Evolutionary conservation across 2,329 filamentous ascomycete species (phyloP).

Genomic region (Scedosporium boydii): DNA sequence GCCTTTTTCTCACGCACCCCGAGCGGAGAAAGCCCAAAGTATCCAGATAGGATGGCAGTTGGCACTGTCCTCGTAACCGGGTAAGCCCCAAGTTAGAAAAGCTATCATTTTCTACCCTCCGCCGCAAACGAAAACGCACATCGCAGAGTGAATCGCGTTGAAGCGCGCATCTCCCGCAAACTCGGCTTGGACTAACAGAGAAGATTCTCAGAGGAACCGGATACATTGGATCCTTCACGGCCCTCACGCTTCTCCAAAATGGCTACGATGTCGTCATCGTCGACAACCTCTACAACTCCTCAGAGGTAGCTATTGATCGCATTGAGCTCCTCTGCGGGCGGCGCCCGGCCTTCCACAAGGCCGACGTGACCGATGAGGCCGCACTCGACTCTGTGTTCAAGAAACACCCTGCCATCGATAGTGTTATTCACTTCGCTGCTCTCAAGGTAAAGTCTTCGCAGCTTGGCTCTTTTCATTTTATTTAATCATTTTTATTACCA

Average conservation of each 20-base stretch:
- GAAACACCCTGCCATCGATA: conserved; percentile 88
- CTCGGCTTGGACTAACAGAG: conserved; percentile 14
- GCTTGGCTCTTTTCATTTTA: not conserved
- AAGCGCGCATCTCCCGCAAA: not conserved
- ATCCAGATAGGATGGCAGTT: conserved; percentile 52
- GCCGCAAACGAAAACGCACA: conserved; percentile 5
- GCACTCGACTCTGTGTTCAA: conserved; percentile 79
- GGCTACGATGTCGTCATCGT: conserved; percentile 95
- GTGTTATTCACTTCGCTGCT: conserved; percentile 96
- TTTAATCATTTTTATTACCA: conserved; percentile 3
- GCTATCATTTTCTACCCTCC: conserved; percentile 11
- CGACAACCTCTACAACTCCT: conserved; percentile 97
- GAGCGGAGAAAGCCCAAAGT: conserved; percentile 9
- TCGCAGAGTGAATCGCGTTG: not conserved
- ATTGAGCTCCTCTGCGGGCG: conserved; percentile 91
- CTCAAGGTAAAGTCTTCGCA: conserved; percentile 59
- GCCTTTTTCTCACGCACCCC: not conserved
- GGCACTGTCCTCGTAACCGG: conserved; percentile 88
- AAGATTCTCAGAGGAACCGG: conserved; percentile 67
- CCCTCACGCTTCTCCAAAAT: conserved; percentile 82
- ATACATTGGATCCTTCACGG: conserved; percentile 98
- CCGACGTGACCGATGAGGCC: conserved; percentile 79
- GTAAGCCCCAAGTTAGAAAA: conserved; percentile 44
- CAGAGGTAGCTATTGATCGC: conserved; percentile 80
- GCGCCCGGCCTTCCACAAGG: conserved; percentile 73